phyloP scores from a whole-genome alignment of 1,284 basidiomycete species.

The Marasmius sp. region DNA sequence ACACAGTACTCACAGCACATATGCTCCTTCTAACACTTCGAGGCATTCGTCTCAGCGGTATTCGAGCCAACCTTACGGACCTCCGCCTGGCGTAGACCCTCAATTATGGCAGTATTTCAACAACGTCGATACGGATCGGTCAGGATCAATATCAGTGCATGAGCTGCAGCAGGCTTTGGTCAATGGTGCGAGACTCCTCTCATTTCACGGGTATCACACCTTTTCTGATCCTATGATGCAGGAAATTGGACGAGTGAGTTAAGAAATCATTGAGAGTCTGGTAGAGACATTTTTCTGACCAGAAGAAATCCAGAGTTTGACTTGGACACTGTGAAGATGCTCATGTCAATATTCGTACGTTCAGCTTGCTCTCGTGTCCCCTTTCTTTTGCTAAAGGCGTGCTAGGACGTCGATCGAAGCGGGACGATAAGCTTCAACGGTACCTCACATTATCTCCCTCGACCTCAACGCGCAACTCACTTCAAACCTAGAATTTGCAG shows the following conservation, averaged over 20 bases:
- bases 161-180: slow-evolving; percentile 75
- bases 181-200: slow-evolving; percentile 51
- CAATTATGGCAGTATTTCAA: slow-evolving; percentile 77
- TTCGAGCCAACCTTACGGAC: slow-evolving; percentile 30
- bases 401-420: slow-evolving; percentile 69
- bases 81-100: slow-evolving; percentile 62
- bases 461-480: slow-evolving; percentile 1
- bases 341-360: slow-evolving; percentile 65
- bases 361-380: background rate
- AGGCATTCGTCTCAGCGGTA: slow-evolving; percentile 15
- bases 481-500: slow-evolving; percentile 59
- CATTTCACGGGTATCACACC: background rate
- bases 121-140: slow-evolving; percentile 72
- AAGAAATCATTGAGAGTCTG: background rate
- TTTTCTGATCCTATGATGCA: slow-evolving; percentile 26
- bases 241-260: slow-evolving; percentile 73
- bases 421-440: slow-evolving; percentile 75
- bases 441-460: slow-evolving; percentile 17
- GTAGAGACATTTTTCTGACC: background rate
- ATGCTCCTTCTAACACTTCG: slow-evolving; percentile 15
- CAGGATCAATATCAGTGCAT: slow-evolving; percentile 64
- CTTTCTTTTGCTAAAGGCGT: slow-evolving; percentile 16
- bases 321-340: slow-evolving; percentile 73
- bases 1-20: slow-evolving; percentile 14
- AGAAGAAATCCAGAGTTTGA: slow-evolving; percentile 53